Evolutionary conservation across 2,329 filamentous ascomycete species (phyloP).

Genomic region (Calycina marina): DNA sequence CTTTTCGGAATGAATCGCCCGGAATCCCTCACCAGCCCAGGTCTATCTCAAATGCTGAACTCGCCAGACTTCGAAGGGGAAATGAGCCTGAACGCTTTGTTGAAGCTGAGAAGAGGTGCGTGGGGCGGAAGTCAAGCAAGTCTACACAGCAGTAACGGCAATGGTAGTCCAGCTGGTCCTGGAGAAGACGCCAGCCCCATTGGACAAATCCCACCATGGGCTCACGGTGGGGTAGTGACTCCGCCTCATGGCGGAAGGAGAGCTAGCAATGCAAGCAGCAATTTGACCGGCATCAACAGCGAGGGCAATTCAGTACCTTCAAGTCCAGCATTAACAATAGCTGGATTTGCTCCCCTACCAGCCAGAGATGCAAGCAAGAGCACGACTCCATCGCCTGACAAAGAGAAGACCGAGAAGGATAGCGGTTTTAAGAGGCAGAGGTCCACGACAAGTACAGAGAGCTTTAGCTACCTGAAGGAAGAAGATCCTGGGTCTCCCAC

Average conservation of each 20-base stretch:
- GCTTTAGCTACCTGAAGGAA: constrained; percentile 51
- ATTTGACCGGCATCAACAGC: constrained; percentile 2
- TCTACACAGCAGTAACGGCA: constrained; percentile 35
- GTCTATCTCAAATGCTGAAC: constrained; percentile 60
- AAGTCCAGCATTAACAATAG: constrained; percentile 13
- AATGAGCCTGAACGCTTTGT: constrained; percentile 58
- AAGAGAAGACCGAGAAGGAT: constrained; percentile 18
- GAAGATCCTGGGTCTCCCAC: constrained; percentile 37
- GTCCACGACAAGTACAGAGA: constrained; percentile 45
- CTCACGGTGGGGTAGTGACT: constrained; percentile 3
- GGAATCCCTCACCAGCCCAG: constrained; percentile 47
- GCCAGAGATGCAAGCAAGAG: neutral
- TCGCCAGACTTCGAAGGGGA: constrained; percentile 40
- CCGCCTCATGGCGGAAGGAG: constrained; percentile 5
- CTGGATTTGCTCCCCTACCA: neutral
- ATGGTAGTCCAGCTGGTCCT: constrained; percentile 16
- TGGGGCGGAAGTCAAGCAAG: constrained; percentile 75
- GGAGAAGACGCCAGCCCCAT: constrained; percentile 16
- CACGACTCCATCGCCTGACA: neutral
- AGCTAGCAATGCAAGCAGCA: constrained; percentile 15
- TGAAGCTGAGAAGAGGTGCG: constrained; percentile 54
- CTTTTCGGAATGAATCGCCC: constrained; percentile 35
- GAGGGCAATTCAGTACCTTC: constrained; percentile 8
- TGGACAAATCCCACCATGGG: constrained; percentile 13
- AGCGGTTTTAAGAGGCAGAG: constrained; percentile 25